phyloP scores from a whole-genome alignment of 352 stramenopile genomes.

The Phytophthora boehmeriae region DNA sequence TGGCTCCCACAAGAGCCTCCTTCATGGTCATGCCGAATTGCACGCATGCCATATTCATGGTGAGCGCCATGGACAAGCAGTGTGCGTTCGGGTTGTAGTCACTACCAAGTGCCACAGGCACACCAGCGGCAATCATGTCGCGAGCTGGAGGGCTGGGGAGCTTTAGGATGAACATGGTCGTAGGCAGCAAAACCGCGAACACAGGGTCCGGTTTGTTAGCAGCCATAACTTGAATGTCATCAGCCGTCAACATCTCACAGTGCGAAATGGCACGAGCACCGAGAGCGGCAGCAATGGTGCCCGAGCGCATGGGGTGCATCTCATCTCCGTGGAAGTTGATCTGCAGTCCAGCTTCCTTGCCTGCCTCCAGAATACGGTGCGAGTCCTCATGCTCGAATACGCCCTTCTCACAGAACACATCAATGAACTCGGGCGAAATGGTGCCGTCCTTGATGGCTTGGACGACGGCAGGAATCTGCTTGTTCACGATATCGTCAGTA shows the following conservation, averaged over 20 bases:
- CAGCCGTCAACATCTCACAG: constrained; percentile 75
- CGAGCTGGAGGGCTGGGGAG: constrained; percentile 70
- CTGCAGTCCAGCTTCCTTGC: constrained; percentile 63
- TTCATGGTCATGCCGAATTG: constrained; percentile 88
- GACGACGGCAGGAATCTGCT: constrained; percentile 74
- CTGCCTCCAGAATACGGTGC: constrained; percentile 73
- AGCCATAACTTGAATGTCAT: constrained; percentile 74
- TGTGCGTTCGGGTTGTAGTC: constrained; percentile 90
- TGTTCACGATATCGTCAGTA: constrained; percentile 73
- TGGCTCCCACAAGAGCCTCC: constrained; percentile 80
- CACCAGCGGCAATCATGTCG: constrained; percentile 69
- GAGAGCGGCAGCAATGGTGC: constrained; percentile 61
- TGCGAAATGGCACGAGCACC: constrained; percentile 73
- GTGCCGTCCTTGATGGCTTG: constrained; percentile 70
- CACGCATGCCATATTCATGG: constrained; percentile 90
- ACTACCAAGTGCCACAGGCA: constrained; percentile 78
- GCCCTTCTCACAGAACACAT: constrained; percentile 88
- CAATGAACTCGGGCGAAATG: constrained; percentile 85
- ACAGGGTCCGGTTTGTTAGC: constrained; percentile 54
- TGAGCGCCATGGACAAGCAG: constrained; percentile 86
- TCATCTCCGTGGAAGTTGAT: constrained; percentile 90
- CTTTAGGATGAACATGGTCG: constrained; percentile 87
- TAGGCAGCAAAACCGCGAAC: constrained; percentile 80
- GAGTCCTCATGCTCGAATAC: constrained; percentile 84
- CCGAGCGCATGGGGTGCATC: constrained; percentile 74